These are phyloP conservation scores for Zelopaecilomyces penicillatus DNA, from an alignment of 2,329 filamentous ascomycete genomes.

Conservation along the genomic window DNA sequence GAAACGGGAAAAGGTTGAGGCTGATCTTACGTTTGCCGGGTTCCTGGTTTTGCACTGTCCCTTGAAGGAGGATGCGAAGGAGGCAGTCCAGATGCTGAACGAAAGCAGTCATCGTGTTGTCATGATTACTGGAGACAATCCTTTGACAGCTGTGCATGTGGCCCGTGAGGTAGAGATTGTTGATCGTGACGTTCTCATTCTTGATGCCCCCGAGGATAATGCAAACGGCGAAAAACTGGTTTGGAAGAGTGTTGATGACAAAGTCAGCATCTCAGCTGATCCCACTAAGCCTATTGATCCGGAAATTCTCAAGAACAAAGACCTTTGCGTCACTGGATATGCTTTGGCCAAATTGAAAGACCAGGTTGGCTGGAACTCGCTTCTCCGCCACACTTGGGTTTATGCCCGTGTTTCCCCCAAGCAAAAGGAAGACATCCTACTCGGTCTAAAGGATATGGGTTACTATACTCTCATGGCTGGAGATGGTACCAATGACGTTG, in stretches of 20 bases:
- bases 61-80: slow-evolving; percentile 90
- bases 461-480: slow-evolving; percentile 99
- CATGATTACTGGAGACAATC: slow-evolving; percentile 99
- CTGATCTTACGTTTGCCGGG: slow-evolving; percentile 77
- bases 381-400: slow-evolving; percentile 89
- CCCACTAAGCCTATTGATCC: slow-evolving; percentile 71
- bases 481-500: slow-evolving; percentile 96
- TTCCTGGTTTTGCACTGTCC: slow-evolving; percentile 95
- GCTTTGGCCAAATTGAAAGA: slow-evolving; percentile 83
- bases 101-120: slow-evolving; percentile 97
- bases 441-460: slow-evolving; percentile 89
- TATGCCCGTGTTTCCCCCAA: slow-evolving; percentile 97
- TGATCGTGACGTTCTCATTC: slow-evolving; percentile 85
- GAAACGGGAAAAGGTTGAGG: slow-evolving; percentile 87
- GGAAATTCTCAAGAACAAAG: slow-evolving; percentile 74
- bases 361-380: slow-evolving; percentile 63
- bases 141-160: slow-evolving; percentile 90
- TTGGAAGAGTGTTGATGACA: slow-evolving; percentile 94
- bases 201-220: slow-evolving; percentile 90
- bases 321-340: slow-evolving; percentile 93
- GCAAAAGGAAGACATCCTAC: slow-evolving; percentile 97
- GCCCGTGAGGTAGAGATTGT: slow-evolving; percentile 95
- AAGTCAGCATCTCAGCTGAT: slow-evolving; percentile 76
- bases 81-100: slow-evolving; percentile 92
- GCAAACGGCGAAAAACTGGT: slow-evolving; percentile 71